A percentile compares a stretch with the other conserved stretches of the same genome.
These are phyloP conservation scores for Amauroascus niger DNA, from an alignment of 2,329 filamentous ascomycete species.

Conservation along the genomic window DNA sequence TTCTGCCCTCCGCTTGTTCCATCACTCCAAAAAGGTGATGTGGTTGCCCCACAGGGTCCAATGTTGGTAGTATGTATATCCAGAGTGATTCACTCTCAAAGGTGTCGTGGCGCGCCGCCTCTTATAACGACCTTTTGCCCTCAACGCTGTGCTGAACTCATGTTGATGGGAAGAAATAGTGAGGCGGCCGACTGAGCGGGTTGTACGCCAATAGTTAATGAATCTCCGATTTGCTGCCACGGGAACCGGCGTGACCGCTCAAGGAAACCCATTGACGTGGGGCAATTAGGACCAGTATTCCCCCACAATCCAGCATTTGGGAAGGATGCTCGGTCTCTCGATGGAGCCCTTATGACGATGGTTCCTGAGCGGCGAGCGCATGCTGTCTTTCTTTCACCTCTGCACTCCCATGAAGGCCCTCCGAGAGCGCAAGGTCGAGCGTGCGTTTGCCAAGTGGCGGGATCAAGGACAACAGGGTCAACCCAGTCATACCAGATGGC, in stretches of 20 bases:
- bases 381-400: too few species aligned
- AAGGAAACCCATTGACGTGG: background rate
- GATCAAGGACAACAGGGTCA: background rate
- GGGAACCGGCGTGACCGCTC: slow-evolving; percentile 5
- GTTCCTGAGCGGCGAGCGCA: background rate
- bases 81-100: too few species aligned
- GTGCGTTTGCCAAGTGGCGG: slow-evolving; percentile 4
- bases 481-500: slow-evolving; percentile 6
- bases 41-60: background rate
- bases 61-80: too few species aligned
- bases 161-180: background rate
- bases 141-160: background rate
- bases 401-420: too few species aligned
- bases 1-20: too few species aligned
- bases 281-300: slow-evolving; percentile 2
- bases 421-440: too few species aligned
- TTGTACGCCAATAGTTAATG: slow-evolving; percentile 3
- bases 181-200: background rate
- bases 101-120: too few species aligned
- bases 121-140: background rate
- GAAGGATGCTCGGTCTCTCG: background rate
- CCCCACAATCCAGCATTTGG: background rate
- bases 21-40: too few species aligned
- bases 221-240: slow-evolving; percentile 1
- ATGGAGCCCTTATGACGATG: background rate